Base-by-base conservation (phyloP, 805 yeast species). In the Barnettozyma siamensis region DNA sequence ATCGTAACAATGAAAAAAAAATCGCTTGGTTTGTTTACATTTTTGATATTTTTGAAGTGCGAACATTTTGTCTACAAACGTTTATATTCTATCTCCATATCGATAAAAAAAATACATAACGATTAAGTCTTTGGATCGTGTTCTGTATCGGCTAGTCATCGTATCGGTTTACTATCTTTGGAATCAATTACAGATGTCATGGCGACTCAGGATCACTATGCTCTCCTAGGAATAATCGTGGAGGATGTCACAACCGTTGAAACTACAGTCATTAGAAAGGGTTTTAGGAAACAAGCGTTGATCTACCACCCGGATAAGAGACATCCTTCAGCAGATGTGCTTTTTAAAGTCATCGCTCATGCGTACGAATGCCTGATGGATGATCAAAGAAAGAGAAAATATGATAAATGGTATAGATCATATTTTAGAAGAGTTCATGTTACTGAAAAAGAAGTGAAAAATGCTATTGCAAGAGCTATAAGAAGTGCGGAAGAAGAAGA, bases 301-400 rank as follows among this genome's bases (percentile, higher is more conserved):
- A 66, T 66, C 44, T 78, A 72, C 55, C 95, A 85, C 55, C 94
- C 95, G 0, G 95, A 85, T 57, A 84, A 85, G 63, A 81, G 84
- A 41, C 73, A 52, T 20, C 43, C 19, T 2, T 44, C 40, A 1
- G 53, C 42, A 8, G 50, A 44, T 12, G 38, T 44, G 2, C 33
- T 53, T 1, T 55, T 55, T 40, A 48, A 49, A 24, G 28, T 44
- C 4, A 20, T 53, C 5, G 48, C 38, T n/a, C 36, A 27, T 9
- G 44, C 59, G 0, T 43, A 49, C 7, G 53, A 47, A 20, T 24
- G 24, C 5, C 31, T 55, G 18, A 27, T 15, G 13, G 50, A 53
- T 33, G 35, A 12, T 1, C 2, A 5, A 0, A 18, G 17, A 24
- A 44, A 33, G 29, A 8, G 6, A 2, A 33, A 19, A 1, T 55